Base-by-base conservation (phyloP, 176 grass and related monocot species). In the Echinochloa phyllopogon region DNA sequence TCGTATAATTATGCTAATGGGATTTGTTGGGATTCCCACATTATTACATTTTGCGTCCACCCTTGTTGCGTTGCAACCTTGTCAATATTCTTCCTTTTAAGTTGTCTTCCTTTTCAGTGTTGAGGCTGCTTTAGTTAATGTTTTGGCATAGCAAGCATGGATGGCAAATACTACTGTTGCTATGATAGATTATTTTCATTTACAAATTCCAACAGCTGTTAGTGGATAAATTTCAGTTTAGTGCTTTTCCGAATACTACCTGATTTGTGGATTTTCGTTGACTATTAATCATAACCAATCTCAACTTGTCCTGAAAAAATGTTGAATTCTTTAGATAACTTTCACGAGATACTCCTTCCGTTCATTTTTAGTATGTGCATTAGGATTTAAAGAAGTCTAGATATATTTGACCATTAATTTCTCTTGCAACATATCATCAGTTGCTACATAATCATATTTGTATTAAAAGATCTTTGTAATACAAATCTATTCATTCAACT, bases 201-300 rank as follows among this genome's bases (percentile, higher is more conserved):
- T 64, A 37, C 14, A 45, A 5, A 48, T 7, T 3, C 42, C 58
- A 81, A 52, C 29, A 51, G 5, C 25, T 65, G 16, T 10, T 12
- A 47, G 75, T 6, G 14, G 8, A 29, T 23, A 43, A 6, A n/a
- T 47, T 66, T 67, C 2, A 37, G 47, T 60, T 21, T 21, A 69
- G 6, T 41, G 25, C 6, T 88, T 82, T 80, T 36, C 47, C 73
- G 67, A 73, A 33, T 55, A 86, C 16, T 29, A 77, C 5, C 47
- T 65, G 76, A 59, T 43, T 49, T 21, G 9, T 49, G 25, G 25
- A 79, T 49, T 65, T 37, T 49, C 10, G 29, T 81, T 50, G 17
- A 52, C 41, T 81, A 27, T 66, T 51, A 43, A 36, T 27, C 47
- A 7, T 50, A 53, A 39, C 45, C 11, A 10, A 21, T 59, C 37